These are phyloP conservation scores for Fusarium falciforme DNA, from an alignment of 2,329 filamentous ascomycete genomes.

Conservation along the genomic window DNA sequence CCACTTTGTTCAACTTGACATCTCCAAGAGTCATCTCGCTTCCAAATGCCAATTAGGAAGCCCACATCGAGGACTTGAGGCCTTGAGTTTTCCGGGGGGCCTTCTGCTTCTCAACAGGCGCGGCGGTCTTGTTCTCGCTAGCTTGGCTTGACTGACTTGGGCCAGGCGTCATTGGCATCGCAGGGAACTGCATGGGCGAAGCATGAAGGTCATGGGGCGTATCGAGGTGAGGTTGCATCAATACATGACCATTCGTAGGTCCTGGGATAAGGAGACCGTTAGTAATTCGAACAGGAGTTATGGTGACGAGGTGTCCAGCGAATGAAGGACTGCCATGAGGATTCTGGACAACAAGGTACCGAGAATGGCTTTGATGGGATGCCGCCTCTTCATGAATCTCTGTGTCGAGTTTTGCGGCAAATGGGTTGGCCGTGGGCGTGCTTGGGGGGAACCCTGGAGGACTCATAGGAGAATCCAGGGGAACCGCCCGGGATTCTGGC, in stretches of 20 bases:
- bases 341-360: neutral
- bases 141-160: neutral
- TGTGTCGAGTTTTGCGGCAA: neutral
- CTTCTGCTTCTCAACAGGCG: neutral
- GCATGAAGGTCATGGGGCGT: neutral
- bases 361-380: neutral
- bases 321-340: neutral
- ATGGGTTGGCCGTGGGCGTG: neutral
- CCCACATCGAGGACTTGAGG: constrained; percentile 38
- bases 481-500: neutral
- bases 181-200: neutral
- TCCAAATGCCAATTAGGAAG: constrained; percentile 1
- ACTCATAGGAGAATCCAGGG: neutral
- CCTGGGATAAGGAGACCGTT: constrained; percentile 32
- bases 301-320: constrained; percentile 28
- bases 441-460: neutral
- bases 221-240: constrained; percentile 14
- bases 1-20: neutral
- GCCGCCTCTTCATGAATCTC: neutral
- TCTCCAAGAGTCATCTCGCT: neutral
- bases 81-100: constrained; percentile 21
- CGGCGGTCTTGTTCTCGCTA: neutral
- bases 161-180: neutral
- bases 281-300: constrained; percentile 33
- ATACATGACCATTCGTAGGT: constrained; percentile 22